Base-by-base conservation (phyloP, 306 rosid species). In the Vicia sativa region DNA sequence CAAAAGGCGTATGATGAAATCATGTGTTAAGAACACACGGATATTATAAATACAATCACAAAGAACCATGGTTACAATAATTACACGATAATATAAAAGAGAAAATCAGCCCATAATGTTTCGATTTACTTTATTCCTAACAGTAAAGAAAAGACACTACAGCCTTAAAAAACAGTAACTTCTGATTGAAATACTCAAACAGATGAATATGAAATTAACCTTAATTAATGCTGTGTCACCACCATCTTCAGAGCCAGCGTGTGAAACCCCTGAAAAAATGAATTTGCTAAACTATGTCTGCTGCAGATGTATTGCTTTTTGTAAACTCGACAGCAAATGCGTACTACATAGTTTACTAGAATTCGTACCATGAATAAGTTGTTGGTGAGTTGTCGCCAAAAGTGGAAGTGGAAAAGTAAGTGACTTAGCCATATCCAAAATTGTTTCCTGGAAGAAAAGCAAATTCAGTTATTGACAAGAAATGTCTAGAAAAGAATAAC, bases 331-430 rank as follows among this genome's bases (percentile, higher is more conserved):
- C 66, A 65, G 43, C 11, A 55, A 50, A 67, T 11, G 58, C 78
- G 50, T 62, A 58, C 55, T 61, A 49, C 74, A 16, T 56, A 57
- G 53, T 67, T 44, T 65, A 54, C 65, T 62, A 39, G 71, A 18
- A 15, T 62, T 52, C 49, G 39, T 87, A 92, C 98, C 98, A 59
- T 83, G 89, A 69, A 87, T 72, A 76, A 90, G 86, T 77, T 90
- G 98, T 65, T 90, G 98, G 85, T 84, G 86, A 70, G 90, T 74
- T 74, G 83, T 75, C 66, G 98, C 92, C 85, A 89, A 77, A 62
- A 92, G 92, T 15, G 87, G 98, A 74, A 87, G 91, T 65, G 98
- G 98, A 83, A 90, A 92, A 16, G 83, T 61, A 54, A 84, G 84
- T n/a, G 86, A 83, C 82, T 90, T 90, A 59, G 96, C 89, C 80